phyloP scores from a whole-genome alignment of 306 rosid species.

The Begonia fuchsioides region DNA sequence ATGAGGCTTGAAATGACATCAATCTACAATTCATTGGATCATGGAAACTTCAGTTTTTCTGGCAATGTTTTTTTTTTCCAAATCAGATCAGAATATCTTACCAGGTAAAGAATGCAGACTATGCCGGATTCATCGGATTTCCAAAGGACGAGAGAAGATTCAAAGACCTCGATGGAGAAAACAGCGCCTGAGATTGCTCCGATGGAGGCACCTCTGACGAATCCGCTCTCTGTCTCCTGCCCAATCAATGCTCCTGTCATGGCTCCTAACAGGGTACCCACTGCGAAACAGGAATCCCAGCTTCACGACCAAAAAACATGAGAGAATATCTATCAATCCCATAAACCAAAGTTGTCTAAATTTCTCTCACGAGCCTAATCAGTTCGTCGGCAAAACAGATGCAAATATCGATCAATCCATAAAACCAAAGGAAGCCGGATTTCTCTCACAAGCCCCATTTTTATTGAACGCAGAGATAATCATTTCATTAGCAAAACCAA shows the following conservation, averaged over 20 bases:
- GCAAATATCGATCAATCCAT: too few relatives aligned
- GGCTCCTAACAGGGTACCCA: conserved; percentile 88
- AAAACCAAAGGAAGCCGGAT: too few relatives aligned
- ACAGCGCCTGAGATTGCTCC: conserved; percentile 99
- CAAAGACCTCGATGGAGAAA: conserved; percentile 96
- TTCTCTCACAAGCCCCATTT: too few relatives aligned
- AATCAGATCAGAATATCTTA: conserved; percentile 24
- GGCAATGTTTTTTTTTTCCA: too few relatives aligned
- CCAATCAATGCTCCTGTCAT: conserved; percentile 98
- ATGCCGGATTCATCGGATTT: conserved; percentile 97
- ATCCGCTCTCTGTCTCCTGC: conserved; percentile 97
- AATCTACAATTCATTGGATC: conserved; percentile 38
- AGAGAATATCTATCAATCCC: not conserved
- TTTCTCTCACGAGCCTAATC: too few relatives aligned
- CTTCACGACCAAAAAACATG: conserved; percentile 2
- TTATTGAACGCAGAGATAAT: too few relatives aligned
- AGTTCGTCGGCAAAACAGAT: too few relatives aligned
- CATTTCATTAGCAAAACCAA: too few relatives aligned
- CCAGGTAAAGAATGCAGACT: conserved; percentile 87
- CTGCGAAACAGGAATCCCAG: conserved; percentile 33
- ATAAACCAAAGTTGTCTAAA: too few relatives aligned
- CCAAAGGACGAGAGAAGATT: conserved; percentile 95
- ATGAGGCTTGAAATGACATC: conserved; percentile 92
- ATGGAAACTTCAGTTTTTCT: too few relatives aligned
- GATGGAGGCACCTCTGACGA: conserved; percentile 95